A percentile compares a stretch with the other conserved stretches of the same genome.
Evolutionary conservation across 2,329 filamentous ascomycete genomes (phyloP).

Genomic region (Iodosphaeria phyllophila): DNA sequence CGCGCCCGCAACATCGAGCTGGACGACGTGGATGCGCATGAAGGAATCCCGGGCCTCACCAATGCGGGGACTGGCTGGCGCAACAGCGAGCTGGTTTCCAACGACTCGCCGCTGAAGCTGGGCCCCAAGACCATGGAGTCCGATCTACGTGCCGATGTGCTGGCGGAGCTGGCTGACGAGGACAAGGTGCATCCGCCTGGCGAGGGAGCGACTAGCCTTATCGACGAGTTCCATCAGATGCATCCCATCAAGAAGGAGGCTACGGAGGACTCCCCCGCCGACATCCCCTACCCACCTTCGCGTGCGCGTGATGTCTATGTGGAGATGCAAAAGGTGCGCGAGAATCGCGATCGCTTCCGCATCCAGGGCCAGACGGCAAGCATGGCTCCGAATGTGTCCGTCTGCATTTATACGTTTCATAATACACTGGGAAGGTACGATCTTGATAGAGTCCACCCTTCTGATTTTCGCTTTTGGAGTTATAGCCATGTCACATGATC

Average conservation of each 20-base stretch:
- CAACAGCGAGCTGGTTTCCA: conserved; percentile 40
- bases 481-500: neutral
- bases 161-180: conserved; percentile 71
- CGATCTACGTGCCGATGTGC: conserved; percentile 68
- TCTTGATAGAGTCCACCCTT: neutral
- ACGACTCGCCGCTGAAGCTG: conserved; percentile 45
- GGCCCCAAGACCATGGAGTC: conserved; percentile 70
- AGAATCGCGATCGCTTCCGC: conserved; percentile 79
- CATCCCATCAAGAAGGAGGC: conserved; percentile 73
- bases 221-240: conserved; percentile 76
- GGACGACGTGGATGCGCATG: conserved; percentile 42
- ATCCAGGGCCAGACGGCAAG: conserved; percentile 75
- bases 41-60: conserved; percentile 43
- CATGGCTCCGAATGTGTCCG: conserved; percentile 64
- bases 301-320: conserved; percentile 79
- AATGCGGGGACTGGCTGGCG: conserved; percentile 36
- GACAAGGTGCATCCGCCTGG: conserved; percentile 59
- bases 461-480: conserved; percentile 1
- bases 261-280: conserved; percentile 62
- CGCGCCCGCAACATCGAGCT: conserved; percentile 41
- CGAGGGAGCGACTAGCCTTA: conserved; percentile 50
- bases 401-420: conserved; percentile 97
- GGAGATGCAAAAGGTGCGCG: conserved; percentile 85
- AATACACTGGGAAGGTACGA: conserved; percentile 78
- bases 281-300: conserved; percentile 75